Conservation (phyloP, 75 land plant species). For the Pinus albicaulis region DNA sequence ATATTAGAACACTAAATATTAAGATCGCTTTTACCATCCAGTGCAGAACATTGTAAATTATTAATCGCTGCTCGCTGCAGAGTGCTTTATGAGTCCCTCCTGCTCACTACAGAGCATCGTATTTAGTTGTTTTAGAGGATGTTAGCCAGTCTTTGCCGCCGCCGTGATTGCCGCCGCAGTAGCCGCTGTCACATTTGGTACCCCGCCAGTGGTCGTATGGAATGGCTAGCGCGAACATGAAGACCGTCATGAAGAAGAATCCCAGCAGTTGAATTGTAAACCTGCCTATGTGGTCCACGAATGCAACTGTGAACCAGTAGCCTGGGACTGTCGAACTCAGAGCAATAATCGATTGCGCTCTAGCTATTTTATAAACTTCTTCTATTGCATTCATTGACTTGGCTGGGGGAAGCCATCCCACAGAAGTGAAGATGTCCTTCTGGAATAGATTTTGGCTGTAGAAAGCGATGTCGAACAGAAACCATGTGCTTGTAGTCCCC, state of each 20-base stretch:
- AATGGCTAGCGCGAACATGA: slow-evolving; percentile 28
- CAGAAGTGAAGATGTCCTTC: slow-evolving; percentile 33
- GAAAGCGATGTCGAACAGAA: slow-evolving; percentile 51
- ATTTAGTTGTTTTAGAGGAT: no score
- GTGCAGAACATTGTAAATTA: no score
- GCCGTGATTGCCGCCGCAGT: slow-evolving; percentile 8
- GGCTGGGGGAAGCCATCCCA: slow-evolving; percentile 38
- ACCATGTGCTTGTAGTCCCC: slow-evolving; percentile 71
- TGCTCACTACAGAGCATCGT: no score
- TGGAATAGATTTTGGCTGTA: slow-evolving; percentile 53
- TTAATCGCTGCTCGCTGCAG: no score
- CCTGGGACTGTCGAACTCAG: slow-evolving; percentile 36
- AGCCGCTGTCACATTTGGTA: no score
- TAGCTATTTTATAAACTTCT: slow-evolving; percentile 9
- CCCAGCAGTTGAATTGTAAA: slow-evolving; percentile 24
- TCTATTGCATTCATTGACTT: not conserved
- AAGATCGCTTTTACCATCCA: no score
- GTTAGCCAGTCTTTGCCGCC: no score
- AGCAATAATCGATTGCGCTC: slow-evolving; percentile 35
- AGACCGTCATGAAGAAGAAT: slow-evolving; percentile 18
- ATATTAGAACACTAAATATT: no score
- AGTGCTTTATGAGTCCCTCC: no score
- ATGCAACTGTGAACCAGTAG: slow-evolving; percentile 36
- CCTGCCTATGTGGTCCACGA: slow-evolving; percentile 26
- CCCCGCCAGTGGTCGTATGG: slow-evolving; percentile 24